phyloP scores from a whole-genome alignment of 2,329 filamentous ascomycete genomes.

The Colletotrichum sp. region DNA sequence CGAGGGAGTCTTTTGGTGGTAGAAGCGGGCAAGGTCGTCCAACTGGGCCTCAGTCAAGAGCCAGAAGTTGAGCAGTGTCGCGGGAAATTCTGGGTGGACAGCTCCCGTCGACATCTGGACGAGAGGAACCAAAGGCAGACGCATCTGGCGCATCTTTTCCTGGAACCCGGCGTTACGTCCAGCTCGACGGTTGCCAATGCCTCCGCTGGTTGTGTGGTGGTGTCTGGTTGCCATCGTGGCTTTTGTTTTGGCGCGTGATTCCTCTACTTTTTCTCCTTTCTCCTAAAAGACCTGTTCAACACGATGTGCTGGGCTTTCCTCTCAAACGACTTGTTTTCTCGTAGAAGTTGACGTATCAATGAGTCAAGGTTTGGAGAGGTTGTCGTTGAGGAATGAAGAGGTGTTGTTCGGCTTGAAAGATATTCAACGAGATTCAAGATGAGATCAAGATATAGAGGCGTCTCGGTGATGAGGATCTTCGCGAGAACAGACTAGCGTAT shows the following conservation, averaged over 20 bases:
- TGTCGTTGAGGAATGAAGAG: background rate
- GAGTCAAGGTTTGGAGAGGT: background rate
- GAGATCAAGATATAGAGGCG: background rate
- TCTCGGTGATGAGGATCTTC: constrained; percentile 4
- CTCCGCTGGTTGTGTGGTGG: constrained; percentile 17
- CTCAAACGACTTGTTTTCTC: background rate
- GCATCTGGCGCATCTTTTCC: constrained; percentile 69
- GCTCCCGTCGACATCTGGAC: constrained; percentile 66
- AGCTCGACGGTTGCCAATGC: constrained; percentile 41
- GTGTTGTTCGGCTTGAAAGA: background rate
- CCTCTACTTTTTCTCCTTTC: background rate
- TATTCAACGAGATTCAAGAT: background rate
- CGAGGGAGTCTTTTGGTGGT: constrained; percentile 70
- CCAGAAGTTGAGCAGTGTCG: constrained; percentile 73
- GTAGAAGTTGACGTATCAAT: background rate
- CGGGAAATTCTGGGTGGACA: constrained; percentile 70
- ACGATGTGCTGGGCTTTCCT: background rate
- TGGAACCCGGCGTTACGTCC: constrained; percentile 56
- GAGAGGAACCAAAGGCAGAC: constrained; percentile 69
- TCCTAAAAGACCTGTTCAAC: background rate
- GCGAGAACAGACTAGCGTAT: constrained; percentile 11
- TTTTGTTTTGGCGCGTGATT: background rate
- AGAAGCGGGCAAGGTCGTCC: constrained; percentile 73
- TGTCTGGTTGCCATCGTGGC: constrained; percentile 18
- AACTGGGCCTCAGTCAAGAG: constrained; percentile 75